Conservation (phyloP, 768 basidiomycete species). For the Clathrus columnatus region DNA sequence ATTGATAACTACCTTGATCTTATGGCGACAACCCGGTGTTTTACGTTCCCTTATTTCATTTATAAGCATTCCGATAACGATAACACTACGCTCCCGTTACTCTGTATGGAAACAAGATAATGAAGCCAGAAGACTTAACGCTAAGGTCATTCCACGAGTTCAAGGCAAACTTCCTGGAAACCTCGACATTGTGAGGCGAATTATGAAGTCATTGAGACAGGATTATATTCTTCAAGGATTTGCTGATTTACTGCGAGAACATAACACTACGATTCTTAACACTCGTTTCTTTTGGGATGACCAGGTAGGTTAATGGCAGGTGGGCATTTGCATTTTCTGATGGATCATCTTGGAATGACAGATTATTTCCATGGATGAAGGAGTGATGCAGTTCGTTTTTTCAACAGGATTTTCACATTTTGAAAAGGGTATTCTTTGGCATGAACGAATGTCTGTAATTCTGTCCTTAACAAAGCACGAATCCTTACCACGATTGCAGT, state of each 20-base stretch:
- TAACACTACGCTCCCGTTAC: not conserved
- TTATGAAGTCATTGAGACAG: conserved; percentile 46
- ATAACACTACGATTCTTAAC: conserved; percentile 62
- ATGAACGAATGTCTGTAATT: conserved; percentile 51
- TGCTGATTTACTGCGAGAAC: conserved; percentile 58
- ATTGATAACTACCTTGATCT: not conserved
- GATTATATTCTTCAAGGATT: conserved; percentile 58
- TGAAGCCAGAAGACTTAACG: conserved; percentile 15
- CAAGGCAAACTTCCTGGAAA: conserved; percentile 74
- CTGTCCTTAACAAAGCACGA: not conserved
- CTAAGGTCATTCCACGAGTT: conserved; percentile 46
- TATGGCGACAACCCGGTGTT: not conserved
- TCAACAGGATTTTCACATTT: conserved; percentile 60
- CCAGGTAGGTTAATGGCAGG: conserved; percentile 35
- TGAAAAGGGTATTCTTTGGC: conserved; percentile 55
- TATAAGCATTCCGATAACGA: not conserved
- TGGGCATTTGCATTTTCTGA: not conserved
- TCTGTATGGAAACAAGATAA: not conserved
- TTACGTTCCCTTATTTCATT: not conserved
- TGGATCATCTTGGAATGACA: conserved; percentile 19
- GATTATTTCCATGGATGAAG: conserved; percentile 71
- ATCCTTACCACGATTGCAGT: not conserved
- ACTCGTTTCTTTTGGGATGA: conserved; percentile 62
- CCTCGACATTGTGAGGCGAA: conserved; percentile 53
- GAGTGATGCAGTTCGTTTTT: conserved; percentile 55